Conservation (phyloP, 2,329 filamentous ascomycete species). For the Blumeria graminis region DNA sequence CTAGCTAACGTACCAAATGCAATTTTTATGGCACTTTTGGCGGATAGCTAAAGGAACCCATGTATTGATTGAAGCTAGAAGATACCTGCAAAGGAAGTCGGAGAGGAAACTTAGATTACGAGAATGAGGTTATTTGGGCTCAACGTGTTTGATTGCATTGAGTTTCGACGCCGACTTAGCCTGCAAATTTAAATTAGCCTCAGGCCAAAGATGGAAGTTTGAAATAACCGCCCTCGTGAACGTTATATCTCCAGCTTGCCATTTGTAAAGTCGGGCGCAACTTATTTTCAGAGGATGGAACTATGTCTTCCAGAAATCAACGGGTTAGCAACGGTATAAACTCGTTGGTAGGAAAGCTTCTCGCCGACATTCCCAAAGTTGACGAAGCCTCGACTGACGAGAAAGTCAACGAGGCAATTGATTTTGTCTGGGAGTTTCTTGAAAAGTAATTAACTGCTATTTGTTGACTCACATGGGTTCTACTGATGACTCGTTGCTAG, state of each 20-base stretch:
- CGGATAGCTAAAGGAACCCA: slow-evolving; percentile 9
- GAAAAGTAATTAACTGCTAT: slow-evolving; percentile 13
- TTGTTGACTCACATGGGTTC: background rate
- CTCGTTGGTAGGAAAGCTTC: slow-evolving; percentile 50
- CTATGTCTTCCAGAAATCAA: slow-evolving; percentile 19
- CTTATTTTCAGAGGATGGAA: slow-evolving; percentile 9
- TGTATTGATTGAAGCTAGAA: slow-evolving; percentile 9
- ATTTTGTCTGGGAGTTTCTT: slow-evolving; percentile 23
- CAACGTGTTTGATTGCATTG: too few species aligned
- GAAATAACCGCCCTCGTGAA: background rate
- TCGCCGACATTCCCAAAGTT: slow-evolving; percentile 40
- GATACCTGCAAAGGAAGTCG: slow-evolving; percentile 8
- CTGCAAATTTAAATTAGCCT: too few species aligned
- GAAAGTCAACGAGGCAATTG: slow-evolving; percentile 37
- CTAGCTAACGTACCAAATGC: slow-evolving; percentile 11
- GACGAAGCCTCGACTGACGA: slow-evolving; percentile 43
- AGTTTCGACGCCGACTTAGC: too few species aligned
- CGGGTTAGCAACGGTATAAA: slow-evolving; percentile 61
- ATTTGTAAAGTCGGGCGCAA: background rate
- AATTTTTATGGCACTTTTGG: slow-evolving; percentile 11
- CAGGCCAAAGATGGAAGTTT: too few species aligned
- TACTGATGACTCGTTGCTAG: slow-evolving; percentile 4
- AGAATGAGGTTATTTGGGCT: too few species aligned
- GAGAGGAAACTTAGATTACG: slow-evolving; percentile 2
- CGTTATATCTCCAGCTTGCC: background rate